Evolutionary conservation across 106 monocot genomes (phyloP), one percentile per base, ranked within the genome.

Genomic region (Dendrobium officinale): DNA sequence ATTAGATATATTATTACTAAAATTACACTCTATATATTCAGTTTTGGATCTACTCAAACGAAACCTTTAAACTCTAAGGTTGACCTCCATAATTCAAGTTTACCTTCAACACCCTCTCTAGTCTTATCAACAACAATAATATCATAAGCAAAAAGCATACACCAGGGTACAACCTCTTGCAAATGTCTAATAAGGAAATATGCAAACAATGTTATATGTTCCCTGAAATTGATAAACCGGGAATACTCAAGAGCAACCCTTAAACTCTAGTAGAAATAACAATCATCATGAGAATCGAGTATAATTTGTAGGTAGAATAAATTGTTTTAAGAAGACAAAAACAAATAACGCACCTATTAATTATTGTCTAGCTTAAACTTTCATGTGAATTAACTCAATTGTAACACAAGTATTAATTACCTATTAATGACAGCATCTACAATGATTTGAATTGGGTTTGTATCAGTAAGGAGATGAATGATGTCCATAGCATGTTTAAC

Each of bases 401-500:
- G 10, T 16, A 51, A 51, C 3, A 16, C 10, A 51, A 13, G 1
- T 3, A 13, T 51, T 13, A 24, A n/a, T 67, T 24, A 88, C 90
- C 85, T 88, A 82, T 86, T 88, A 43, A 88, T 91, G 33, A 88
- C 80, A 68, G 88, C 85, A 78, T 88, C 85, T 3, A 91, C 91
- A 24, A 86, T 88, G 0, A 88, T 78, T 86, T 88, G 91, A 67
- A 91, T 88, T 1, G 91, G 91, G 78, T 88, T 86, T 19, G 33
- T 11, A 82, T 91, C 86, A 6, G 88, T 88, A 6, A 91, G 88
- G 16, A 91, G 84, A 82, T 86, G 88, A 58, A 91, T 88, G 31
- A 91, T 80, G 82, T 91, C 91, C 90, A 91, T 91, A 18, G 90
- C 77, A 80, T 91, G 87, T 67, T 86, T 86, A 54, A 91, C 78